These are phyloP conservation scores for Massarina eburnea DNA, from an alignment of 2,329 filamentous ascomycete genomes.

Conservation along the genomic window DNA sequence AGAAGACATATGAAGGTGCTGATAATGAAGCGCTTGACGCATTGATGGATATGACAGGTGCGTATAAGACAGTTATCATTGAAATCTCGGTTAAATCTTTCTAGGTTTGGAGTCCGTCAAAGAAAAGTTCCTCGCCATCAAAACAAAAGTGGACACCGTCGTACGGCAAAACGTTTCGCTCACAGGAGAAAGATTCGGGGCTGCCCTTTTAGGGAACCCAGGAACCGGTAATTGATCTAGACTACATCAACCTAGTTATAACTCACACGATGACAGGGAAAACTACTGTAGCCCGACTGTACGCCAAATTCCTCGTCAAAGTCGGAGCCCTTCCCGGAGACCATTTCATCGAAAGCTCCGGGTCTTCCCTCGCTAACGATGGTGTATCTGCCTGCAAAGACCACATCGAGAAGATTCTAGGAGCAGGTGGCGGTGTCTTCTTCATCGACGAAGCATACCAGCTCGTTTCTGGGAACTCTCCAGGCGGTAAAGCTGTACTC, in stretches of 20 bases:
- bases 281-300: constrained; percentile 73
- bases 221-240: constrained; percentile 61
- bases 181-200: constrained; percentile 61
- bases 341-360: constrained; percentile 67
- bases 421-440: constrained; percentile 65
- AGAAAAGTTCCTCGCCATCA: constrained; percentile 62
- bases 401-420: constrained; percentile 58
- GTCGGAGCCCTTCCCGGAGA: constrained; percentile 64
- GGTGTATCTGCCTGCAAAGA: constrained; percentile 62
- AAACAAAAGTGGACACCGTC: constrained; percentile 62
- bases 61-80: neutral
- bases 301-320: constrained; percentile 65
- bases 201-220: constrained; percentile 69
- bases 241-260: neutral
- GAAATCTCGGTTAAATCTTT: constrained; percentile 1
- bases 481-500: constrained; percentile 63
- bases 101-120: constrained; percentile 66
- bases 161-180: constrained; percentile 61
- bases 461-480: constrained; percentile 60
- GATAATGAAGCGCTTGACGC: constrained; percentile 59
- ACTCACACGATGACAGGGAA: constrained; percentile 52
- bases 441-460: constrained; percentile 85
- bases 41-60: constrained; percentile 70
- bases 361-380: constrained; percentile 64
- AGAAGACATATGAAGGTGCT: constrained; percentile 58